Evolutionary conservation across 139 green algal species (phyloP).

Genomic region (Chlorokybus atmophyticus): DNA sequence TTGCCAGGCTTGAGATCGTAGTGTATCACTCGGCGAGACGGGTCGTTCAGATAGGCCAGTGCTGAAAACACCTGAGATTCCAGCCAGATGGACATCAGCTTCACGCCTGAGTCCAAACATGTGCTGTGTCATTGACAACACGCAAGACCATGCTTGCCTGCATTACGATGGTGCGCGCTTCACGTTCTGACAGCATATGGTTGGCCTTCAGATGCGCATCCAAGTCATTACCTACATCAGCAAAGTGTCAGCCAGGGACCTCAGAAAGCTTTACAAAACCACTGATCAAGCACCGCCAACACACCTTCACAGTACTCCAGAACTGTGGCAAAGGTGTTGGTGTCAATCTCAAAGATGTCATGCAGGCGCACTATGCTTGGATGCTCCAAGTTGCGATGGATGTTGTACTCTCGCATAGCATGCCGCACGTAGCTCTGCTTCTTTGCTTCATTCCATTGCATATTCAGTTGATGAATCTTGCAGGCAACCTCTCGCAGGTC

Average conservation of each 20-base stretch:
- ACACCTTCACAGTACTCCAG: conserved; percentile 70
- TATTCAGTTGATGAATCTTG: conserved; percentile 76
- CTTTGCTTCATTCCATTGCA: conserved; percentile 53
- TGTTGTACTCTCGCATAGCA: conserved; percentile 78
- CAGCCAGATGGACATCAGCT: no score
- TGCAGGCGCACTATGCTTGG: conserved; percentile 60
- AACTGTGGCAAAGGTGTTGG: conserved; percentile 78
- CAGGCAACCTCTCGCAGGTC: conserved; percentile 49
- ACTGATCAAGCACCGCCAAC: no score
- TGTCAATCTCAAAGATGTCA: conserved; percentile 89
- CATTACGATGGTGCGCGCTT: conserved; percentile 57
- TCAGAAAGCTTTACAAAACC: no score
- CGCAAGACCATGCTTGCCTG: no score
- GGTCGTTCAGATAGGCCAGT: conserved; percentile 17
- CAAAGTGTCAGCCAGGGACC: no score
- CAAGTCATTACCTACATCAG: conserved; percentile 45
- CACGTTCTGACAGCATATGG: conserved; percentile 58
- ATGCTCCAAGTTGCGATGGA: conserved; percentile 61
- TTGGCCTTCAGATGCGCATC: conserved; percentile 52
- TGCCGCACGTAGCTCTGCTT: conserved; percentile 82
- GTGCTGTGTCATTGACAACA: no score
- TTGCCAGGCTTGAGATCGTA: conserved; percentile 90
- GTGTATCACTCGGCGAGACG: conserved; percentile 63
- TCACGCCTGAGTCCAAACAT: no score
- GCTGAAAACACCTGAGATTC: conserved; percentile 24